Evolutionary conservation across 345 rosid genomes (phyloP).

Genomic region (Hibiscus trionum): DNA sequence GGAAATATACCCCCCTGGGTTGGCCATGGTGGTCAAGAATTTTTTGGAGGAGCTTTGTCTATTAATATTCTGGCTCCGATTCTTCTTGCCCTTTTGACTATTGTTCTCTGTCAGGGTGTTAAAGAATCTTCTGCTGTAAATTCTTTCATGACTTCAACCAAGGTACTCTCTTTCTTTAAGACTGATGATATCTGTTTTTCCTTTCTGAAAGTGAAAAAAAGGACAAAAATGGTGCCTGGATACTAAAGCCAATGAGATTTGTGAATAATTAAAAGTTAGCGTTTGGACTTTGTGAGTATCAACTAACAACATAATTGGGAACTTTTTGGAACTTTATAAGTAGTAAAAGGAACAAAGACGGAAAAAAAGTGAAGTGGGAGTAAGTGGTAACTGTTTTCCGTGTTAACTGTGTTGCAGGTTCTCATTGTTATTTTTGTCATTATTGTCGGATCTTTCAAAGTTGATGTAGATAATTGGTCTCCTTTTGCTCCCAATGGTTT

Average conservation of each 20-base stretch:
- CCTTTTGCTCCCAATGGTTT: constrained; percentile 88
- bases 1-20: constrained; percentile 68
- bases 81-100: constrained; percentile 60
- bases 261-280: background rate
- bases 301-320: background rate
- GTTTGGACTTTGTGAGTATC: background rate
- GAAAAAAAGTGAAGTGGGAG: background rate
- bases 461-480: constrained; percentile 83
- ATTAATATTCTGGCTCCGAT: constrained; percentile 74
- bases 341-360: background rate
- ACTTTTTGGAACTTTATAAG: background rate
- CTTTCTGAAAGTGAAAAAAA: background rate
- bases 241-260: background rate
- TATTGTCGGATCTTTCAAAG: constrained; percentile 71
- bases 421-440: constrained; percentile 74
- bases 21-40: constrained; percentile 72
- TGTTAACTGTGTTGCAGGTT: constrained; percentile 39
- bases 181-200: background rate
- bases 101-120: constrained; percentile 69
- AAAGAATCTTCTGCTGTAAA: constrained; percentile 74
- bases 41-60: constrained; percentile 74
- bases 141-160: constrained; percentile 69
- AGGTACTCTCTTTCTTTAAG: constrained; percentile 32
- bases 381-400: background rate
- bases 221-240: background rate